phyloP scores from a whole-genome alignment of 1,284 basidiomycete genomes.

The Sanguinoderma infundibulare region DNA sequence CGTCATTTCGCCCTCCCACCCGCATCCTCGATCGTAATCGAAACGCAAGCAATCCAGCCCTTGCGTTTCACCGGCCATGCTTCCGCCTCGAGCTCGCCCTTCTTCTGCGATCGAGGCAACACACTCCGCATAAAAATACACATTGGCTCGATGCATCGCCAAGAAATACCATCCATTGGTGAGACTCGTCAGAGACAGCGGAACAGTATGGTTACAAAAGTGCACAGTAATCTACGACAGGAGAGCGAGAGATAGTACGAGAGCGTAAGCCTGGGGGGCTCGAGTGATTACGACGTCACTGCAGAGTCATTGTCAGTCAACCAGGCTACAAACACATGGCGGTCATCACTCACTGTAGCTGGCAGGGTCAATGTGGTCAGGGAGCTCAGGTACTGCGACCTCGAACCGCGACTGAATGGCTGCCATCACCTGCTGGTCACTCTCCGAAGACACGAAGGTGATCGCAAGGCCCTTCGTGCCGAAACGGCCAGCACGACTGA shows the following conservation, averaged over 20 bases:
- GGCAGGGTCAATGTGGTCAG: constrained; percentile 90
- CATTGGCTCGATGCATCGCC: neutral
- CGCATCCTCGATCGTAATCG: neutral
- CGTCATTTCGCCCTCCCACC: too few relatives aligned
- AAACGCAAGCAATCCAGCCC: neutral
- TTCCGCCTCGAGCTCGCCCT: too few relatives aligned
- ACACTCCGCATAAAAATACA: neutral
- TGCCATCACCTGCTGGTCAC: constrained; percentile 92
- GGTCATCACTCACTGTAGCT: constrained; percentile 73
- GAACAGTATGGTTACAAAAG: constrained; percentile 26
- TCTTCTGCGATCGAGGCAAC: too few relatives aligned
- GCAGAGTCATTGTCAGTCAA: neutral
- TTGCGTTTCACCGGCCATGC: too few relatives aligned
- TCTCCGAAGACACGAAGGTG: constrained; percentile 92
- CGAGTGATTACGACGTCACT: constrained; percentile 44
- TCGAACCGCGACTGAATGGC: constrained; percentile 92
- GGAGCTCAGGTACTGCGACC: constrained; percentile 90
- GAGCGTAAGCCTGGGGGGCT: constrained; percentile 12
- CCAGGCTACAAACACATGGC: constrained; percentile 1
- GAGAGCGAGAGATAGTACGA: constrained; percentile 16
- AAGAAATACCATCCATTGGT: constrained; percentile 27
- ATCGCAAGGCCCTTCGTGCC: constrained; percentile 99
- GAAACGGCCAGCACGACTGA: constrained; percentile 95
- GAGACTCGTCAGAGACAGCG: constrained; percentile 7
- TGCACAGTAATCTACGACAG: constrained; percentile 24